phyloP scores from a whole-genome alignment of 2,329 filamentous ascomycete genomes.

The Beauveria sp. region DNA sequence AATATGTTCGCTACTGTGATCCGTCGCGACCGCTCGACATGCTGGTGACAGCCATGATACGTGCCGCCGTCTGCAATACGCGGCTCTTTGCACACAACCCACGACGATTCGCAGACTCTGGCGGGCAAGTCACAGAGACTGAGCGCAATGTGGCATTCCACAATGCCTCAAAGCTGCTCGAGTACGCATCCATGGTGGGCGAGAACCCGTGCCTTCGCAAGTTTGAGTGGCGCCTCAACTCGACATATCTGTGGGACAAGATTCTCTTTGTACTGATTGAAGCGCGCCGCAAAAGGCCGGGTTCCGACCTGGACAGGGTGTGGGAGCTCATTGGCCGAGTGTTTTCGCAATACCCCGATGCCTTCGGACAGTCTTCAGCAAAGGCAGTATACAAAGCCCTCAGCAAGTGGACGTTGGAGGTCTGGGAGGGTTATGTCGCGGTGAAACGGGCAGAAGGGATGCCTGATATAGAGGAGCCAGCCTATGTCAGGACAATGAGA shows the following conservation, averaged over 20 bases:
- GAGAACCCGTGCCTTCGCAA: slow-evolving; percentile 18
- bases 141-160: slow-evolving; percentile 11
- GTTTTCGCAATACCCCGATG: slow-evolving; percentile 17
- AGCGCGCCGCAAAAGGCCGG: slow-evolving; percentile 18
- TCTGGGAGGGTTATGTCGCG: slow-evolving; percentile 10
- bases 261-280: slow-evolving; percentile 25
- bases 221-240: slow-evolving; percentile 21
- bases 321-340: slow-evolving; percentile 21
- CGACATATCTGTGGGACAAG: slow-evolving; percentile 23
- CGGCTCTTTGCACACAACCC: slow-evolving; percentile 11
- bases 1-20: slow-evolving; percentile 14
- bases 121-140: not conserved
- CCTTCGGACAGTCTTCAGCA: slow-evolving; percentile 15
- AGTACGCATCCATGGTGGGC: slow-evolving; percentile 17
- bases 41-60: slow-evolving; percentile 6
- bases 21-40: slow-evolving; percentile 10
- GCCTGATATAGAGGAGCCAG: slow-evolving; percentile 1
- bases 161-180: slow-evolving; percentile 13
- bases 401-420: slow-evolving; percentile 12
- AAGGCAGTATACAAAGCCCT: slow-evolving; percentile 17
- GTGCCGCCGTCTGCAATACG: slow-evolving; percentile 14
- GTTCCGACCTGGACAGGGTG: slow-evolving; percentile 20
- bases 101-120: not conserved
- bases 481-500: slow-evolving; percentile 4
- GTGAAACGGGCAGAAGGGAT: not conserved